A percentile compares a stretch with the other conserved stretches of the same genome.
Evolutionary conservation across 1,139 yeast genomes (phyloP).

Genomic region (Candida glucosophila): DNA sequence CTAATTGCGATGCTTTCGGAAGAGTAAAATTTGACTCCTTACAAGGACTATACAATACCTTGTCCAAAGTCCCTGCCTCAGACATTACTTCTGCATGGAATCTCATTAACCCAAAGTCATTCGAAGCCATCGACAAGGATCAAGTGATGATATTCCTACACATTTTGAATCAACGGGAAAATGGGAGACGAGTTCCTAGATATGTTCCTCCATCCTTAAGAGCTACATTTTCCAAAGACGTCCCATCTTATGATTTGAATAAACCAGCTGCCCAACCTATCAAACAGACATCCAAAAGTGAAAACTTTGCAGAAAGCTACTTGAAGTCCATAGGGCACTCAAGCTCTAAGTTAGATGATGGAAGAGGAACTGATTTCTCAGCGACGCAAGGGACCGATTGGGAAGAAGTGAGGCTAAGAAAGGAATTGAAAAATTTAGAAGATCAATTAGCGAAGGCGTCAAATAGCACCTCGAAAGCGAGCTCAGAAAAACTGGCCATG

Average conservation of each 20-base stretch:
- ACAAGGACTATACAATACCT: conserved; percentile 57
- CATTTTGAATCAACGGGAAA: conserved; percentile 81
- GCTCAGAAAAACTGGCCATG: conserved; percentile 19
- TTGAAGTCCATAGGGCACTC: conserved; percentile 38
- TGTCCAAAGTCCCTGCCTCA: conserved; percentile 66
- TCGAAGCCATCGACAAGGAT: conserved; percentile 85
- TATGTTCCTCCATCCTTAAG: conserved; percentile 91
- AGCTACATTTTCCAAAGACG: conserved; percentile 84
- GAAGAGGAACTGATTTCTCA: conserved; percentile 67
- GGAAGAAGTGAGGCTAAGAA: conserved; percentile 80
- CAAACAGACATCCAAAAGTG: conserved; percentile 12
- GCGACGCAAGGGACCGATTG: conserved; percentile 70
- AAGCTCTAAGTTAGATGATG: conserved; percentile 31
- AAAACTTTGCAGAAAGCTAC: conserved; percentile 33
- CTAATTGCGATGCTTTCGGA: conserved; percentile 76
- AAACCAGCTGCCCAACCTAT: conserved; percentile 20
- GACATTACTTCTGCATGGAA: conserved; percentile 96
- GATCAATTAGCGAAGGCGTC: conserved; percentile 52
- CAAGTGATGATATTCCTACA: conserved; percentile 86
- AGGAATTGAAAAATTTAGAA: conserved; percentile 72
- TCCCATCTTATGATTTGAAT: conserved; percentile 65
- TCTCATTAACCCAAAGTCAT: conserved; percentile 81
- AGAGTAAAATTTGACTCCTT: conserved; percentile 70
- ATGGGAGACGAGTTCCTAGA: conserved; percentile 81
- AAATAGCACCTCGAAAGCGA: conserved; percentile 24